Evolutionary conservation across 1,284 basidiomycete genomes (phyloP), one percentile per base, ranked within the genome.

Genomic region (Fomitopsis palustris): DNA sequence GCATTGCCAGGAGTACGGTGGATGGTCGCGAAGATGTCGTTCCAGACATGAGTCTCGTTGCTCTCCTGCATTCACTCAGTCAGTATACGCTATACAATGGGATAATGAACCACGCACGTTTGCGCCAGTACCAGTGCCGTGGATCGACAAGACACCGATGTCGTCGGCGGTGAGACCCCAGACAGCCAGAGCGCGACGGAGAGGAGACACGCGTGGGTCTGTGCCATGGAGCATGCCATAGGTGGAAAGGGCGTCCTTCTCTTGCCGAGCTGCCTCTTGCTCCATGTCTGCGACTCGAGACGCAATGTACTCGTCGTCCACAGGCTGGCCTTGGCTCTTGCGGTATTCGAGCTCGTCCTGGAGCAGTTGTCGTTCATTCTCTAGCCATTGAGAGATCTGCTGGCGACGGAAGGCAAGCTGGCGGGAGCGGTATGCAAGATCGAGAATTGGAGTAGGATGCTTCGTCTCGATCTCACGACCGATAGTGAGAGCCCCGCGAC

Each of bases 41-140:
- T 95, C 92, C 96, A 98, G 61, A 98, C 95, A 67, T 90, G 87
- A 7, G 93, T 95, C 81, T 99, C 96, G 75, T 99, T 99, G 80
- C 96, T 93, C 83, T 99, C 96, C 83, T 86, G 60, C 49, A 65
- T 10, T 42, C 25, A 65, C 21, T 61, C 53, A 42, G 55, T 59
- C 12, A 64, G 35, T 25, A 25, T 31, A 17, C 5, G 23, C 17
- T 29, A 21, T 19, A 57, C 7, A 31, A 35, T 12, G 27, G 25
- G 42, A 41, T 21, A n/a, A 56, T 29, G 21, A 39, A 4, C 16
- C 47, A 75, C 81, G 59, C 68, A 85, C 85, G 75, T 99, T 99
- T 38, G 96, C 96, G 68, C 88, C 90, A 39, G 97, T 99, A 69
- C 95, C 96, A 6, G 96, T 99, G 47, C 95, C 95, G 68, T 96